A percentile compares a stretch with the other conserved stretches of the same genome.
Evolutionary conservation across 768 basidiomycete genomes (phyloP).

Genomic region (Psilocybe tampanensis): DNA sequence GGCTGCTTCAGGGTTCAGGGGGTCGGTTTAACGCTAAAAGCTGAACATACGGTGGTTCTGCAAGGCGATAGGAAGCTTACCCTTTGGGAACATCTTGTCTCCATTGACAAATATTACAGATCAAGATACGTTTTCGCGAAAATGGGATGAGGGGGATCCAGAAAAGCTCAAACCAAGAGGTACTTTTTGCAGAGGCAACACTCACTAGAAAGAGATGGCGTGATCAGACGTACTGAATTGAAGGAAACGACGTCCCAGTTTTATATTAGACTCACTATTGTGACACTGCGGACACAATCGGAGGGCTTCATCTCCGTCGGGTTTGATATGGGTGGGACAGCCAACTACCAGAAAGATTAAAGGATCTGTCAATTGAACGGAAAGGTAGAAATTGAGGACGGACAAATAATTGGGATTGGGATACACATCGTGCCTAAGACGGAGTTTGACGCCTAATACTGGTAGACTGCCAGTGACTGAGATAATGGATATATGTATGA

Average conservation of each 20-base stretch:
- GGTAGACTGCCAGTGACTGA: too few species aligned
- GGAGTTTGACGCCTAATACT: too few species aligned
- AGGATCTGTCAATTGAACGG: neutral
- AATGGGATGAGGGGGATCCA: conserved; percentile 74
- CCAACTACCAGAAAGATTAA: conserved; percentile 49
- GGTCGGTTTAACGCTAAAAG: too few species aligned
- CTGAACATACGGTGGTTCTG: neutral
- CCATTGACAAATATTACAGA: conserved; percentile 75
- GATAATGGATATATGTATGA: too few species aligned
- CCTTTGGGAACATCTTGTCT: conserved; percentile 42
- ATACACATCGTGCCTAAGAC: too few species aligned
- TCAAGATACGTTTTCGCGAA: conserved; percentile 62
- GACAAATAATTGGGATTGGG: conserved; percentile 33
- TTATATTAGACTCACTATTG: conserved; percentile 50
- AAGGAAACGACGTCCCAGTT: neutral
- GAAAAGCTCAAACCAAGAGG: conserved; percentile 78
- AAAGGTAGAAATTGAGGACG: conserved; percentile 15
- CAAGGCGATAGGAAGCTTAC: conserved; percentile 30
- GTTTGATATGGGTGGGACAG: conserved; percentile 60
- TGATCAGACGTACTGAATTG: conserved; percentile 49
- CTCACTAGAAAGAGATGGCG: conserved; percentile 41
- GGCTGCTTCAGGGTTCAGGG: conserved; percentile 16
- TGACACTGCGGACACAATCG: conserved; percentile 73
- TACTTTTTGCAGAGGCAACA: conserved; percentile 63
- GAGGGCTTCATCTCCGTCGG: conserved; percentile 52